These are phyloP conservation scores for Lathyrus tuberosus DNA, from an alignment of 306 rosid genomes.

Conservation along the genomic window DNA sequence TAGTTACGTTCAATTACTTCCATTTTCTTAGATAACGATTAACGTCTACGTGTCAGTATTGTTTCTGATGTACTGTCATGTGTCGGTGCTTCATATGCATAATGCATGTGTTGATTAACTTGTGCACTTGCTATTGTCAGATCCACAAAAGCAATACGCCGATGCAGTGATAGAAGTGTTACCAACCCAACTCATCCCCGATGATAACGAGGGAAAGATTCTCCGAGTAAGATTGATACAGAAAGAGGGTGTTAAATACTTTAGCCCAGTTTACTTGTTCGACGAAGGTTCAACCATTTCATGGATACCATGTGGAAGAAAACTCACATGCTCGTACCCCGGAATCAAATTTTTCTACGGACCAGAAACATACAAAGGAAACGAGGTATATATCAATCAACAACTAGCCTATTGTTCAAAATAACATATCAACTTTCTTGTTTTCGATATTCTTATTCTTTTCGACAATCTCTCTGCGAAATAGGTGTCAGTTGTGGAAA, in stretches of 20 bases:
- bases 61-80: neutral
- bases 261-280: constrained; percentile 91
- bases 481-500: constrained; percentile 91
- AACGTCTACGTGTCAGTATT: neutral
- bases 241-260: constrained; percentile 84
- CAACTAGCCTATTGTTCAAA: neutral
- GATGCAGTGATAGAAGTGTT: constrained; percentile 98
- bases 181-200: constrained; percentile 86
- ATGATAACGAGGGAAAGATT: constrained; percentile 91
- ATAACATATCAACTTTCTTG: neutral
- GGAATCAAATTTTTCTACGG: constrained; percentile 94
- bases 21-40: neutral
- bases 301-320: constrained; percentile 99
- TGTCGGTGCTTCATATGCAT: neutral
- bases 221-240: constrained; percentile 88
- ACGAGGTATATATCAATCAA: constrained; percentile 60
- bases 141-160: constrained; percentile 96
- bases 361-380: constrained; percentile 72
- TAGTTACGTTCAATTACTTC: neutral
- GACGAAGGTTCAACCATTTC: constrained; percentile 95
- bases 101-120: constrained; percentile 11
- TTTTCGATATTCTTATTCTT: neutral
- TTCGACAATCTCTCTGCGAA: neutral
- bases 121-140: constrained; percentile 45
- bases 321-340: constrained; percentile 98